Evolutionary conservation across 495 filamentous ascomycete genomes (phyloP), one percentile per base, ranked within the genome.

Genomic region (Jackrogersella multiformis): DNA sequence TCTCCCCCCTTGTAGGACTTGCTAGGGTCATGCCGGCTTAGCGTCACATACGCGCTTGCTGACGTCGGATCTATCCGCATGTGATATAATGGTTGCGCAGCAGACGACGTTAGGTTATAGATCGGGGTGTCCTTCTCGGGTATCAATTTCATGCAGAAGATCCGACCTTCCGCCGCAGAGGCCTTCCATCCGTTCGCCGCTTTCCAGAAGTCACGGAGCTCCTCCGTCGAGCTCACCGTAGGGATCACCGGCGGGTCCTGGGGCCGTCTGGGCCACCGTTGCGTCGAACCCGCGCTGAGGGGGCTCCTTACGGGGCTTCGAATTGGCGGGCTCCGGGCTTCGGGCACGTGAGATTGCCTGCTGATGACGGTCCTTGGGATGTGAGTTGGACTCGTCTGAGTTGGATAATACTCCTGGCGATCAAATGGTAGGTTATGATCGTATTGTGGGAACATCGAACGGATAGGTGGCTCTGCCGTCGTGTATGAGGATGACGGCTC

Each of bases 381-480:
- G 69, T 86, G 76, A 21, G 82, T 80, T 13, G 84, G 80, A 36
- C 73, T 82, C 57, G 77, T 66, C 73, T 84, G 84, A 3, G 84
- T 87, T 9, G 89, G 88, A 56, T 83, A 87, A 71, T 93, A 92
- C 36, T 82, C 79, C 72, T 95, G 91, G 56, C 87, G 85, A 59
- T 84, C 82, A 21, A 92, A 81, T 7, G 90, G 84, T 7, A 90
- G 48, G n/a, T 84, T 84, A 8, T 88, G 87, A 73, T 96, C 87
- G 71, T 92, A 94, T n/a, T 81, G 85, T 12, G 92, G 92, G 73
- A 96, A 95, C 61, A 95, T 95, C 12, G 77, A 85, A 52, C 79
- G 80, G 53, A 70, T 81, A 72, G 51, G 74, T 73, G 38, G 80
- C 72, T 66, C 74, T 56, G 34, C 74, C 63, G 55, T 78, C 56